Conservation (phyloP, 495 filamentous ascomycete genomes). For the Xeromyces bisporus region DNA sequence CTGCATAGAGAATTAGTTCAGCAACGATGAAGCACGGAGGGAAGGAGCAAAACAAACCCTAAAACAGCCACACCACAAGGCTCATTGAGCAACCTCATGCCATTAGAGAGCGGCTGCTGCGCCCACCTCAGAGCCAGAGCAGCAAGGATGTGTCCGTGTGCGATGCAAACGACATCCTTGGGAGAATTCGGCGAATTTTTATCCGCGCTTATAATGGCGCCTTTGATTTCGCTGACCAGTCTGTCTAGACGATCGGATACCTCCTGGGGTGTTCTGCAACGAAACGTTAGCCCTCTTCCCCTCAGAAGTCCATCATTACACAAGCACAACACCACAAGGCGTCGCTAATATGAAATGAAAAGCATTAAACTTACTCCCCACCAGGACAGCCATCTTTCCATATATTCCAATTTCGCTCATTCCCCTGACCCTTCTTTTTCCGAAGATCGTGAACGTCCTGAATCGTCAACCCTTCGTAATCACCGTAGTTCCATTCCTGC, state of each 20-base stretch:
- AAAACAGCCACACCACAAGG: conserved; percentile 6
- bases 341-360: not conserved
- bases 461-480: conserved; percentile 6
- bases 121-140: conserved; percentile 6
- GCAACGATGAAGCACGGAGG: not conserved
- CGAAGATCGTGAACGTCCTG: conserved; percentile 1
- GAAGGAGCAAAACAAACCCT: conserved; percentile 2
- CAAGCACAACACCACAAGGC: not conserved
- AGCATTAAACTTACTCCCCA: conserved; percentile 5
- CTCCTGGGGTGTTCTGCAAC: conserved; percentile 5
- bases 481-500: conserved; percentile 7
- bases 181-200: conserved; percentile 2
- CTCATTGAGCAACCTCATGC: conserved; percentile 6
- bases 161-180: conserved; percentile 7
- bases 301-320: no score
- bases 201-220: not conserved
- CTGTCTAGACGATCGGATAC: conserved; percentile 4
- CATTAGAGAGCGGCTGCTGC: conserved; percentile 2
- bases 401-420: conserved; percentile 12
- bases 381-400: conserved; percentile 17
- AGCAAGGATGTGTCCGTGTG: conserved; percentile 7
- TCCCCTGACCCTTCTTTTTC: not conserved
- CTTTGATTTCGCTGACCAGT: conserved; percentile 2
- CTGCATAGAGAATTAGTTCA: not conserved
- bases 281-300: no score